Conservation (phyloP, 2,329 filamentous ascomycete genomes). For the Aspergillus neoniger region DNA sequence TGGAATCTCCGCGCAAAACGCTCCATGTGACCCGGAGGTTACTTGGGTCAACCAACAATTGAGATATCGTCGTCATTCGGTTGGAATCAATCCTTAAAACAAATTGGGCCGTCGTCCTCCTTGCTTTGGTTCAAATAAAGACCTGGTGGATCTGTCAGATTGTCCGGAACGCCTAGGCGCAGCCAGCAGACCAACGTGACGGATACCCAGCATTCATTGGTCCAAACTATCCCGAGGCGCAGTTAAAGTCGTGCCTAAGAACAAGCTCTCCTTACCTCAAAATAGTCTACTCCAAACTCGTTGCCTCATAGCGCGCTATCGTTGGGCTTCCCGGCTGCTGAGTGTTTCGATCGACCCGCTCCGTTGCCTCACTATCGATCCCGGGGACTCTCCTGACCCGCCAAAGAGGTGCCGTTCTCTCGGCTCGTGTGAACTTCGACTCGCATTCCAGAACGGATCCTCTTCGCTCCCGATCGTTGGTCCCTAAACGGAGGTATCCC, state of each 20-base stretch:
- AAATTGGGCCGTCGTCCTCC: slow-evolving; percentile 6
- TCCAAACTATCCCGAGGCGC: slow-evolving; percentile 7
- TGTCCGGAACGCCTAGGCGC: slow-evolving; percentile 15
- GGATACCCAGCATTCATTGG: slow-evolving; percentile 21
- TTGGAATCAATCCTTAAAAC: slow-evolving; percentile 9
- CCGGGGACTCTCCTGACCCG: slow-evolving; percentile 8
- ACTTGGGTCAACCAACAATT: slow-evolving; percentile 4
- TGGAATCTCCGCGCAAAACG: slow-evolving; percentile 3
- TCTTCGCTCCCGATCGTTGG: slow-evolving; percentile 16
- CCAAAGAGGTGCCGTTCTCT: slow-evolving; percentile 24
- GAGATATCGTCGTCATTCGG: slow-evolving; percentile 10
- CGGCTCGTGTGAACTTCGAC: slow-evolving; percentile 24
- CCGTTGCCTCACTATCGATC: slow-evolving; percentile 25
- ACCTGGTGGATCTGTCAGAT: slow-evolving; percentile 22
- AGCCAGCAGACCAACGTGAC: slow-evolving; percentile 25
- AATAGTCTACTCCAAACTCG: neutral
- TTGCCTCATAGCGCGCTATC: slow-evolving; percentile 9
- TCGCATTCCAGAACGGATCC: slow-evolving; percentile 27
- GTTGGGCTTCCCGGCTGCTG: slow-evolving; percentile 11
- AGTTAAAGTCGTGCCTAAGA: slow-evolving; percentile 15
- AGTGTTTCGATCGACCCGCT: slow-evolving; percentile 19
- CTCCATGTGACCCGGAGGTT: slow-evolving; percentile 3
- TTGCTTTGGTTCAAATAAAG: slow-evolving; percentile 12
- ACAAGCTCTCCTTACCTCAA: slow-evolving; percentile 16
- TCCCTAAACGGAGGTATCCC: slow-evolving; percentile 5